Percentiles rank a stretch among this genome's conserved stretches.
phyloP scores from a whole-genome alignment of 305 asterid genomes.

The Fraxinus nigra region DNA sequence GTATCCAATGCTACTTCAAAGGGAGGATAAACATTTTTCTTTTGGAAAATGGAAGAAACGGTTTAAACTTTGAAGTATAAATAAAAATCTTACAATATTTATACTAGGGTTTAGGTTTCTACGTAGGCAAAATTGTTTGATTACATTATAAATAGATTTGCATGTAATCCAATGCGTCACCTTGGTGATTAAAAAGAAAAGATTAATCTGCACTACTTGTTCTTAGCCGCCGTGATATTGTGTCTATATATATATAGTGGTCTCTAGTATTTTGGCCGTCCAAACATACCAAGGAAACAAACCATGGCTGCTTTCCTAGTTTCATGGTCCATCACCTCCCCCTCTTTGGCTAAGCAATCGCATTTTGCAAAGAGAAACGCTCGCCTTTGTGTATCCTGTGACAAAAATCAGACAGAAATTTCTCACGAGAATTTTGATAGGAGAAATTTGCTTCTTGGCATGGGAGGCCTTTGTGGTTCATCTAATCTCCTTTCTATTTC shows the following conservation, averaged over 20 bases:
- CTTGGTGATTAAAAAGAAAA: not conserved
- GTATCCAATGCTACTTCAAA: not conserved
- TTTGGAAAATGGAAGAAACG: not conserved
- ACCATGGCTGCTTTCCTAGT: not conserved
- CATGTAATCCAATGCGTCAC: not conserved
- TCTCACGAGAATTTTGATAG: conserved; percentile 25
- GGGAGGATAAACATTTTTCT: not conserved
- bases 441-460: conserved; percentile 39
- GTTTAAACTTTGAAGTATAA: not conserved
- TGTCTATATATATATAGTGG: not conserved
- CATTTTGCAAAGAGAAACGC: not conserved
- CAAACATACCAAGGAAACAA: not conserved
- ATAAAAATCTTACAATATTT: too few relatives aligned
- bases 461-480: conserved; percentile 42
- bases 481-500: conserved; percentile 18
- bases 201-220: not conserved
- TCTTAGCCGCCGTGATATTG: not conserved
- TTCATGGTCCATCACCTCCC: not conserved
- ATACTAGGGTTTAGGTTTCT: not conserved
- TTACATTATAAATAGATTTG: too few relatives aligned
- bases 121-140: not conserved
- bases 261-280: not conserved
- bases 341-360: not conserved
- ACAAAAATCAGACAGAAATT: not conserved
- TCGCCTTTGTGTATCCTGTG: not conserved